phyloP scores from a whole-genome alignment of 73 alveolate species.

The Paramecium primaurelia region DNA sequence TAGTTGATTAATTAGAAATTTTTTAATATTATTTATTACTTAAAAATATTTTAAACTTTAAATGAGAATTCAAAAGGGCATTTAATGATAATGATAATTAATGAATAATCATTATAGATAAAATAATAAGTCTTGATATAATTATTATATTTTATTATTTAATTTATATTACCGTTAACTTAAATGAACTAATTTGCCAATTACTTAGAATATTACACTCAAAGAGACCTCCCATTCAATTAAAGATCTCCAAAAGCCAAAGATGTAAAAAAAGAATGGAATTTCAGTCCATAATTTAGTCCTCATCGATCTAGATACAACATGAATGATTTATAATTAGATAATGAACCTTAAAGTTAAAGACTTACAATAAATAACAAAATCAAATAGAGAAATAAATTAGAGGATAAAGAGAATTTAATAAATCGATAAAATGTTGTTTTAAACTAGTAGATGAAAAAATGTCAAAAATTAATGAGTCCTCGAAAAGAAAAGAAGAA shows the following conservation, averaged over 20 bases:
- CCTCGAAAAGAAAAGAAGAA: background rate
- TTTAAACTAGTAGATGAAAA: background rate
- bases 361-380: background rate
- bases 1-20: no score
- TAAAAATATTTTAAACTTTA: no score
- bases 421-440: background rate
- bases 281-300: background rate
- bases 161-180: conserved; percentile 40
- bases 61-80: background rate
- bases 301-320: background rate
- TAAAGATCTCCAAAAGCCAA: background rate
- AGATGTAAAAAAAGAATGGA: background rate
- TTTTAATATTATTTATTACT: no score
- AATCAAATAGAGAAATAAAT: background rate
- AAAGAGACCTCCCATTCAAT: conserved; percentile 6
- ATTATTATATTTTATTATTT: background rate
- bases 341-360: background rate
- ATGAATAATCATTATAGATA: background rate
- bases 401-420: background rate
- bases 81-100: background rate
- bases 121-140: background rate
- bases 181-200: conserved; percentile 44
- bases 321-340: background rate
- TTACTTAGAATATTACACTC: background rate
- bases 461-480: background rate